Conservation (phyloP, 2,329 filamentous ascomycete species). For the Rutstroemia sp. region DNA sequence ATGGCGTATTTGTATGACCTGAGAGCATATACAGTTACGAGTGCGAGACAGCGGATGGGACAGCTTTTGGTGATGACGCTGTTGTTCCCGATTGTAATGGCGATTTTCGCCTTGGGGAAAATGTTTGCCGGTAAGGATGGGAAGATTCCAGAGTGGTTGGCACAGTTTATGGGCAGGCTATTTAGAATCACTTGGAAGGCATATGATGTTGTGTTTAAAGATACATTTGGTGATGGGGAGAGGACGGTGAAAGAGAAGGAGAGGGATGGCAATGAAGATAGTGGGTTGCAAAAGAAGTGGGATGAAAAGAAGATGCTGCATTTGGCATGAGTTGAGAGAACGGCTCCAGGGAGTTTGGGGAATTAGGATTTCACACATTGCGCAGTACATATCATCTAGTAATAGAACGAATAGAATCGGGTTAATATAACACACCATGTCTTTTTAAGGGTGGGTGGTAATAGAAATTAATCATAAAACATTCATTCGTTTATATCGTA, state of each 20-base stretch:
- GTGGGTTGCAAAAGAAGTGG: conserved; percentile 5
- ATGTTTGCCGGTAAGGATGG: conserved; percentile 60
- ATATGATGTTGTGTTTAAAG: conserved; percentile 59
- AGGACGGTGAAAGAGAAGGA: conserved; percentile 36
- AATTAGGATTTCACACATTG: too few species aligned
- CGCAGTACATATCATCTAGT: too few species aligned
- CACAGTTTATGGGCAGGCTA: conserved; percentile 40
- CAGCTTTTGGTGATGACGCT: conserved; percentile 50
- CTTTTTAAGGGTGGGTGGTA: too few species aligned
- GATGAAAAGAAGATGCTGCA: background rate
- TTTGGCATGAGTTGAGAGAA: background rate
- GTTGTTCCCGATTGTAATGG: conserved; percentile 51
- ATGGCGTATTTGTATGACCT: conserved; percentile 63
- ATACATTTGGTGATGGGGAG: conserved; percentile 81
- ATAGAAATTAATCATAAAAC: too few species aligned
- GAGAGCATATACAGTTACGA: conserved; percentile 64
- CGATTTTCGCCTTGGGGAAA: conserved; percentile 42
- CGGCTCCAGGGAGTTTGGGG: too few species aligned
- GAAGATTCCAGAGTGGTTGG: conserved; percentile 60
- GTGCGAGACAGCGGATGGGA: conserved; percentile 57
- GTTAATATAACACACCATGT: too few species aligned
- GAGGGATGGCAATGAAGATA: conserved; percentile 14
- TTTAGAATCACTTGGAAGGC: conserved; percentile 53
- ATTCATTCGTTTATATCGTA: background rate
- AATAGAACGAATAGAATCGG: too few species aligned